A percentile compares a stretch with the other conserved stretches of the same genome.
These are phyloP conservation scores for Zarea fungicola DNA, from an alignment of 2,329 filamentous ascomycete genomes.

Conservation along the genomic window DNA sequence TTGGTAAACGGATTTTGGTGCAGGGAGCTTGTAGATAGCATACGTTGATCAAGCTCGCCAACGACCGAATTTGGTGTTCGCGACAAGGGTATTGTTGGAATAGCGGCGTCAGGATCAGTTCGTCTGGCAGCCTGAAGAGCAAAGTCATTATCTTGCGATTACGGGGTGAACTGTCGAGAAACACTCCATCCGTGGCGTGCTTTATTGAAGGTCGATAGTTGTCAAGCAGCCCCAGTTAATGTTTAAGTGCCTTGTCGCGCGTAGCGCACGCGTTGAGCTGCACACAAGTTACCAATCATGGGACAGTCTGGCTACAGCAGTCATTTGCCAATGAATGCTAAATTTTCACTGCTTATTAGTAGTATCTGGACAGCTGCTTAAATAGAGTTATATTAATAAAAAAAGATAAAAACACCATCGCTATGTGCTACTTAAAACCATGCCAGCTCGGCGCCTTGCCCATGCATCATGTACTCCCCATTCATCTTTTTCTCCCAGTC, in stretches of 20 bases:
- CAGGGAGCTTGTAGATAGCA: slow-evolving; percentile 16
- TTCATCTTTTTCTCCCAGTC: slow-evolving; percentile 23
- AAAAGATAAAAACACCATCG: background rate
- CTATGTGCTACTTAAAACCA: slow-evolving; percentile 4
- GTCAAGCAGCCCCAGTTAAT: slow-evolving; percentile 2
- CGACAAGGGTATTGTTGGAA: slow-evolving; percentile 50
- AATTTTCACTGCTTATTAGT: background rate
- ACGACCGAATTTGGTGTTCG: slow-evolving; percentile 52
- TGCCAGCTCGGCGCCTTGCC: background rate
- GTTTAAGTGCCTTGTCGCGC: slow-evolving; percentile 3
- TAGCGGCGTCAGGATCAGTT: slow-evolving; percentile 42
- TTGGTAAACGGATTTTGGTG: background rate
- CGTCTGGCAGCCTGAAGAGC: slow-evolving; percentile 49
- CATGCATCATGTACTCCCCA: background rate
- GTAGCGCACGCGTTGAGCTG: background rate
- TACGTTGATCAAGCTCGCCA: slow-evolving; percentile 51
- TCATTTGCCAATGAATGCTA: too few relatives aligned
- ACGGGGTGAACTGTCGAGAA: too few relatives aligned
- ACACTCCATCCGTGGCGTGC: too few relatives aligned
- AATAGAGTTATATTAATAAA: background rate
- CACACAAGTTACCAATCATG: too few relatives aligned
- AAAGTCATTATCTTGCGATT: slow-evolving; percentile 31
- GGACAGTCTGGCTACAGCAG: too few relatives aligned
- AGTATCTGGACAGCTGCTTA: background rate
- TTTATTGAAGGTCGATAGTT: background rate